Evolutionary conservation across 495 filamentous ascomycete species (phyloP), one percentile per base, ranked within the genome.

Genomic region (Aspergillus saccharolyticus): DNA sequence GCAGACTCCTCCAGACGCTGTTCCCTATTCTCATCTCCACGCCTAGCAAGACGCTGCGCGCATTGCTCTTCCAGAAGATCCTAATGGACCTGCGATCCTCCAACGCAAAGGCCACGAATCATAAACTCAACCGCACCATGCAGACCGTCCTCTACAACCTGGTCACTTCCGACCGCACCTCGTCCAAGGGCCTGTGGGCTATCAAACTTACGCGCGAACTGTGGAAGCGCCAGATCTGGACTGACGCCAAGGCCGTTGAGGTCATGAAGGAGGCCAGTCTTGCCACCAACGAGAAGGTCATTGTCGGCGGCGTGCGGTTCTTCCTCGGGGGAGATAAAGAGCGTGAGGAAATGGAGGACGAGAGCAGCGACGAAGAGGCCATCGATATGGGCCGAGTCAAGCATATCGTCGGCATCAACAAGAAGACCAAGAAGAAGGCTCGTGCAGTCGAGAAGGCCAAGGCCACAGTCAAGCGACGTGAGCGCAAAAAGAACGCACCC

Each of bases 281-380:
- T 58, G 80, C 87, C 2, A 84, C 93, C 33, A 92, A 96, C 59
- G 87, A 90, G 58, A 97, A 97, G 74, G 89, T 97, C 17, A 83
- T 94, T 42, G 72, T 85, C 16, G 91, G 91, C 8, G 91, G 89
- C 33, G 89, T 96, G 2, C 80, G 89, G 28, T 99, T 97, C 77
- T 99, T 99, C 76, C 77, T 99, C 1, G 95, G 95, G 24, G 92
- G 91, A 21, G 92, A 97, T 69, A 88, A 92, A 69, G 94, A 96
- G 73, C 81, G 91, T 54, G 94, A 97, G 66, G 93, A 97, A 61
- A 76, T 87, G 47, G 89, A 92, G 42, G 91, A 96, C 52, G 91
- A 96, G 49, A 88, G 83, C 67, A 92, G 89, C 69, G 90, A 92
- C 66, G 83, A 83, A 10, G 88, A 91, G 18, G 82, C 75, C 16